A percentile compares a stretch with the other conserved stretches of the same genome.
Evolutionary conservation across 192 early-diverging fungal species (phyloP).

Genomic region (Linnemannia elongata): DNA sequence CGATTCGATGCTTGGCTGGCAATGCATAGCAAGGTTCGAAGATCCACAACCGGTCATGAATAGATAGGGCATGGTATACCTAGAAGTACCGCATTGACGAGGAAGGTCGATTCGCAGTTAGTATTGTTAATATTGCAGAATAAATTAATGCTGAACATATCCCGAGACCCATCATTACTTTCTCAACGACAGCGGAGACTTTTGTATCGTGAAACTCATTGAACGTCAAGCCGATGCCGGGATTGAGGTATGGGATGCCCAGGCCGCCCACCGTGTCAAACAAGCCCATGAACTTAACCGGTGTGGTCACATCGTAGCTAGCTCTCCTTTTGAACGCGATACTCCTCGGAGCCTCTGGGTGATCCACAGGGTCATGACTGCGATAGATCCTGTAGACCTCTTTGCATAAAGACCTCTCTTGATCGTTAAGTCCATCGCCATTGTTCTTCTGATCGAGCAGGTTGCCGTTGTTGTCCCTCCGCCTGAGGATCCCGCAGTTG

Average conservation of each 20-base stretch:
- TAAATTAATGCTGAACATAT: background rate
- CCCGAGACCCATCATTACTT: slow-evolving; percentile 1
- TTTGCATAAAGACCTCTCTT: background rate
- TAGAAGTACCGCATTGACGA: background rate
- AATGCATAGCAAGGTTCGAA: slow-evolving; percentile 25
- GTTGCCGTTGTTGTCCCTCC: background rate
- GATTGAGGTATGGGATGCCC: slow-evolving; percentile 16
- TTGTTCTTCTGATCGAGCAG: background rate
- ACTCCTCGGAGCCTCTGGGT: background rate
- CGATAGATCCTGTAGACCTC: slow-evolving; percentile 22
- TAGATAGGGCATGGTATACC: slow-evolving; percentile 16
- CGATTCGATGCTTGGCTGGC: background rate
- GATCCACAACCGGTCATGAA: slow-evolving; percentile 24
- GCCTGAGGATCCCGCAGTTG: slow-evolving; percentile 36
- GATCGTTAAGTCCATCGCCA: background rate
- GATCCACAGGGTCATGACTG: background rate
- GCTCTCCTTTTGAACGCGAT: background rate
- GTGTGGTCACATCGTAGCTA: slow-evolving; percentile 23
- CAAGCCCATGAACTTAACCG: slow-evolving; percentile 39
- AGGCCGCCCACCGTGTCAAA: slow-evolving; percentile 25
- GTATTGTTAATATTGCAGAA: background rate
- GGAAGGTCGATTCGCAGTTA: background rate
- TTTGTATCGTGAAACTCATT: slow-evolving; percentile 19
- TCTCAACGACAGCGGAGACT: slow-evolving; percentile 21
- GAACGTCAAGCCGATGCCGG: slow-evolving; percentile 14